phyloP scores from a whole-genome alignment of 352 stramenopile genomes.

The Globisporangium megalacanthum region DNA sequence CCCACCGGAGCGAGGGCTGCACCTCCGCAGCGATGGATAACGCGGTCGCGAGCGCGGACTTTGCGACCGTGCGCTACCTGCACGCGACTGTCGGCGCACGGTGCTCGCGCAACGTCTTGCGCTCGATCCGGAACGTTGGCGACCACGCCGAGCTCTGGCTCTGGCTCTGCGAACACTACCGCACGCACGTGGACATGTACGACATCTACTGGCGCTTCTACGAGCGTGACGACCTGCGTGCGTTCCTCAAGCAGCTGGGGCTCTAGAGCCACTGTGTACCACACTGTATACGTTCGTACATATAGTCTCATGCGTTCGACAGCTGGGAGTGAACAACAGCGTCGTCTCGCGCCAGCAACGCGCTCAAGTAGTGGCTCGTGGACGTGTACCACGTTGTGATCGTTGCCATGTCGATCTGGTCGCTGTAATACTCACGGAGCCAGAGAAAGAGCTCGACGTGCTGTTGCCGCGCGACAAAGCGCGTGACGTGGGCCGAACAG shows the following conservation, averaged over 20 bases:
- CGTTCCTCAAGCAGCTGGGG: slow-evolving; percentile 6
- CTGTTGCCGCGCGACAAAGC: slow-evolving; percentile 1
- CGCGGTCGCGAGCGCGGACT: slow-evolving; percentile 1
- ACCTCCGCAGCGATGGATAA: slow-evolving; percentile 7
- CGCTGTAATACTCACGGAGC: slow-evolving; percentile 3
- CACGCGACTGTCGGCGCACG: not conserved
- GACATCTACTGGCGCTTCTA: slow-evolving; percentile 10
- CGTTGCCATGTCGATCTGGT: not conserved
- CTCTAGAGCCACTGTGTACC: not conserved
- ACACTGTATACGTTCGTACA: no score
- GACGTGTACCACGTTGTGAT: not conserved
- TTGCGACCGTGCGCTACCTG: slow-evolving; percentile 2
- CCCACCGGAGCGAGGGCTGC: slow-evolving; percentile 13
- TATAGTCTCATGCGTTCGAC: not conserved
- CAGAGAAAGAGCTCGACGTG: slow-evolving; percentile 7
- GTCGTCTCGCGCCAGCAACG: not conserved
- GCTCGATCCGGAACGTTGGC: slow-evolving; percentile 8
- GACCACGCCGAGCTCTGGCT: slow-evolving; percentile 7
- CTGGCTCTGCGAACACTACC: slow-evolving; percentile 7
- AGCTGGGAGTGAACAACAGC: no score
- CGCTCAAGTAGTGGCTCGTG: not conserved
- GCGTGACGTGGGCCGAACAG: slow-evolving; percentile 4
- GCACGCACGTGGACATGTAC: slow-evolving; percentile 1
- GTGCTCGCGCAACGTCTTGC: slow-evolving; percentile 6
- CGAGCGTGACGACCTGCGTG: slow-evolving; percentile 3